Evolutionary conservation across 441 rosid genomes (phyloP).

Genomic region (Codiaeum variegatum): DNA sequence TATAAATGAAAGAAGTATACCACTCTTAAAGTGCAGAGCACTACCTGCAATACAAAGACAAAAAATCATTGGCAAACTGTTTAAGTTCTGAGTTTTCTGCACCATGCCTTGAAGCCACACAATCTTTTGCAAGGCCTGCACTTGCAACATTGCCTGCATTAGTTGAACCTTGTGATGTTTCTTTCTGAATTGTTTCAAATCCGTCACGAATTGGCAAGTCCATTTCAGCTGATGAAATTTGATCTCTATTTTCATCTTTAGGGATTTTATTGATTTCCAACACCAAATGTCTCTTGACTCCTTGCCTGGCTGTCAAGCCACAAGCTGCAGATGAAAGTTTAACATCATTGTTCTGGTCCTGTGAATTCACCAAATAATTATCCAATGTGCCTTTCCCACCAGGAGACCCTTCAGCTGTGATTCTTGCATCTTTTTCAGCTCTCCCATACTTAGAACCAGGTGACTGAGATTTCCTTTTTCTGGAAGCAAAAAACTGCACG

Average conservation of each 20-base stretch:
- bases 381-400: conserved; percentile 68
- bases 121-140: conserved; percentile 27
- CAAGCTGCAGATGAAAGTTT: conserved; percentile 19
- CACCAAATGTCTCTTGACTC: conserved; percentile 45
- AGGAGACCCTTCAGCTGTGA: conserved; percentile 50
- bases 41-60: conserved; percentile 96
- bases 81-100: conserved; percentile 48
- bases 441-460: conserved; percentile 58
- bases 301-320: conserved; percentile 31
- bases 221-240: conserved; percentile 22
- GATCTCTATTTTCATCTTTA: conserved; percentile 29
- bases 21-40: conserved; percentile 7
- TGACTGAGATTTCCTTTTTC: conserved; percentile 66
- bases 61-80: conserved; percentile 68
- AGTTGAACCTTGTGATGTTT: conserved; percentile 30
- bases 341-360: conserved; percentile 28
- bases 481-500: conserved; percentile 72
- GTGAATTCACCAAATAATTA: conserved; percentile 52
- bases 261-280: conserved; percentile 36
- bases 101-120: conserved; percentile 25
- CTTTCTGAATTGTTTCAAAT: conserved; percentile 30
- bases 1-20: background rate
- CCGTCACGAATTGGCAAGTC: conserved; percentile 25
- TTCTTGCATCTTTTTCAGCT: conserved; percentile 47
- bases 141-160: conserved; percentile 32